Evolutionary conservation across 495 filamentous ascomycete species (phyloP).

Genomic region (Beverwykella pulmonaria): DNA sequence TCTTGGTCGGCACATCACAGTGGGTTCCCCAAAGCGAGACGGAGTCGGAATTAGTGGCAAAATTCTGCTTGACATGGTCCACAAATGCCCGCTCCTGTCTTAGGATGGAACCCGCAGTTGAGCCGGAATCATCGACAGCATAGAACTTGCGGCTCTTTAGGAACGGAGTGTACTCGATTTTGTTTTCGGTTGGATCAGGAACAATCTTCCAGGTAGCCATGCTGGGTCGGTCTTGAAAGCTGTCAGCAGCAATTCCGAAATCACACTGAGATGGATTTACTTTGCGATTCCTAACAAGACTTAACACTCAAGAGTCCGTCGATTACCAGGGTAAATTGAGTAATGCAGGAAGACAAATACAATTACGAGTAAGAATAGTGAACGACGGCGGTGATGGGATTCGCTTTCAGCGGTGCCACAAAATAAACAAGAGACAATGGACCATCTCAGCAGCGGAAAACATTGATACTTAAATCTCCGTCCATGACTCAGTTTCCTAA

Average conservation of each 20-base stretch:
- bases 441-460: background rate
- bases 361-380: no score
- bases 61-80: background rate
- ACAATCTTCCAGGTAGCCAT: slow-evolving; percentile 23
- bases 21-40: slow-evolving; percentile 22
- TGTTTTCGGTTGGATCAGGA: background rate
- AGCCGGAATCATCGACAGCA: slow-evolving; percentile 27
- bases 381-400: no score
- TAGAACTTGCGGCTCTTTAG: slow-evolving; percentile 21
- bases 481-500: background rate
- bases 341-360: no score
- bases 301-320: no score
- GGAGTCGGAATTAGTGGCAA: background rate
- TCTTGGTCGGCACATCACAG: slow-evolving; percentile 20
- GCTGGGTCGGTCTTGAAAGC: background rate
- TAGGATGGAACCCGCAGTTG: slow-evolving; percentile 9
- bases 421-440: background rate
- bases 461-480: background rate
- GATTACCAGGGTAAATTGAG: no score
- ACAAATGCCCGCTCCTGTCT: slow-evolving; percentile 16
- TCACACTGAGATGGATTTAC: no score
- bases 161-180: slow-evolving; percentile 12
- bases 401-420: background rate
- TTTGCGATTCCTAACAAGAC: no score
- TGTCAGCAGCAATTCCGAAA: background rate